Percentiles rank a stretch among this genome's conserved stretches.
These are phyloP conservation scores for Xylaria intraflava DNA, from an alignment of 495 filamentous ascomycete species.

Conservation along the genomic window DNA sequence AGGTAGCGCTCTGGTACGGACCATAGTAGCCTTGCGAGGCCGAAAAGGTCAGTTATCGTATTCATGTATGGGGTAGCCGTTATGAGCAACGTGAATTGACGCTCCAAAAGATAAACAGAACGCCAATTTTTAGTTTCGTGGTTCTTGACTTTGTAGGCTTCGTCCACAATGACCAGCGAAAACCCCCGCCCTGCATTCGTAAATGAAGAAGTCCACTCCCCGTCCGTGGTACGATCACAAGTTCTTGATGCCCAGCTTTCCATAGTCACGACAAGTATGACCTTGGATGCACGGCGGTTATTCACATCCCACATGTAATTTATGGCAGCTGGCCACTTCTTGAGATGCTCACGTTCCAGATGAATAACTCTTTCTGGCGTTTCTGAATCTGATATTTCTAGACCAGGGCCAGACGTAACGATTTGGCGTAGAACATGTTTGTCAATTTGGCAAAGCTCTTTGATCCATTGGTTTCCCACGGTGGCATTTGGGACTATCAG, in stretches of 20 bases:
- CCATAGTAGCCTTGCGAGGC: conserved; percentile 18
- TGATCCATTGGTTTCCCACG: conserved; percentile 21
- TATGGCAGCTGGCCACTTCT: conserved; percentile 5
- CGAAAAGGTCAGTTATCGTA: conserved; percentile 16
- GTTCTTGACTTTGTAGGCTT: conserved; percentile 23
- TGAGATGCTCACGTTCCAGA: conserved; percentile 5
- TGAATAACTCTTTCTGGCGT: neutral
- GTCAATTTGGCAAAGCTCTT: conserved; percentile 15
- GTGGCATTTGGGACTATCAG: conserved; percentile 17
- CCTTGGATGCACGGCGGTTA: conserved; percentile 1
- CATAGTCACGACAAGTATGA: conserved; percentile 17
- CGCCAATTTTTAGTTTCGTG: conserved; percentile 11
- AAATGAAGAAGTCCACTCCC: conserved; percentile 16
- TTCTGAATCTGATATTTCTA: neutral
- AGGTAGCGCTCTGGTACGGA: conserved; percentile 8
- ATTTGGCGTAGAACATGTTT: conserved; percentile 1
- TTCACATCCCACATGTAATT: conserved; percentile 19
- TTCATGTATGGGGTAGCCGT: conserved; percentile 25
- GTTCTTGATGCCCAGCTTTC: conserved; percentile 21
- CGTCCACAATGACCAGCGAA: conserved; percentile 24
- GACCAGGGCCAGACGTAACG: conserved; percentile 14
- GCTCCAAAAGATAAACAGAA: conserved; percentile 17
- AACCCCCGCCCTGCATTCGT: conserved; percentile 11
- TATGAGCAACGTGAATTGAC: conserved; percentile 20
- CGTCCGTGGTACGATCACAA: neutral